Percentiles rank a stretch among this genome's conserved stretches.
Evolutionary conservation across 2,329 filamentous ascomycete genomes (phyloP).

Genomic region (Xylariales sp.): DNA sequence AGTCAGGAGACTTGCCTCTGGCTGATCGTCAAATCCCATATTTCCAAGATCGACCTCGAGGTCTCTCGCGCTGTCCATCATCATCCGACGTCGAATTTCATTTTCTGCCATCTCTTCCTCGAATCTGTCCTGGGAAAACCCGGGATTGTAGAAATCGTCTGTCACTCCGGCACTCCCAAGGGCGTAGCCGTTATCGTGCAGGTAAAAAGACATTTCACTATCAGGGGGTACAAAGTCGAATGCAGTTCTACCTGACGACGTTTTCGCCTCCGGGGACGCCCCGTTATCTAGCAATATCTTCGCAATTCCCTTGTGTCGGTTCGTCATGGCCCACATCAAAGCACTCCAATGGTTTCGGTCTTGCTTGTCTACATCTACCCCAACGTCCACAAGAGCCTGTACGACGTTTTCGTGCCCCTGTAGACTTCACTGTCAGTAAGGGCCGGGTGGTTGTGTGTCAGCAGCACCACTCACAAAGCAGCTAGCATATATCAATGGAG

Average conservation of each 20-base stretch:
- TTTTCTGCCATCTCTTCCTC: constrained; percentile 98
- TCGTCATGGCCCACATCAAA: constrained; percentile 99
- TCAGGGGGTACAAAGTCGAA: constrained; percentile 96
- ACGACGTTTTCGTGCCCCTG: constrained; percentile 92
- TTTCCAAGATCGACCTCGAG: constrained; percentile 96
- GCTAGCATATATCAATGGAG: constrained; percentile 96
- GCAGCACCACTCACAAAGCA: constrained; percentile 78
- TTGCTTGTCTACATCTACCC: constrained; percentile 90
- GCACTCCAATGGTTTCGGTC: constrained; percentile 98
- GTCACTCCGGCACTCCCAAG: constrained; percentile 82
- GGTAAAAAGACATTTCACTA: constrained; percentile 95
- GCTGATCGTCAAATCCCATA: constrained; percentile 93
- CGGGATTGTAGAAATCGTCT: constrained; percentile 94
- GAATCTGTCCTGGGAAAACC: constrained; percentile 91
- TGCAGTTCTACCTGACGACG: constrained; percentile 90
- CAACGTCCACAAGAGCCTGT: constrained; percentile 82
- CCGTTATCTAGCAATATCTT: constrained; percentile 93
- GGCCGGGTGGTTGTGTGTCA: background rate
- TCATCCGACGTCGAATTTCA: constrained; percentile 95
- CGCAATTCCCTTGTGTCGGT: constrained; percentile 94
- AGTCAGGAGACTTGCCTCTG: constrained; percentile 72
- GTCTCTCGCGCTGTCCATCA: constrained; percentile 98
- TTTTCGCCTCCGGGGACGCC: constrained; percentile 95
- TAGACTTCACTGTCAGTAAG: constrained; percentile 25
- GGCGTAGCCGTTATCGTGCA: constrained; percentile 93